These are phyloP conservation scores for Syzygium aqueum DNA, from an alignment of 345 rosid species.

Conservation along the genomic window DNA sequence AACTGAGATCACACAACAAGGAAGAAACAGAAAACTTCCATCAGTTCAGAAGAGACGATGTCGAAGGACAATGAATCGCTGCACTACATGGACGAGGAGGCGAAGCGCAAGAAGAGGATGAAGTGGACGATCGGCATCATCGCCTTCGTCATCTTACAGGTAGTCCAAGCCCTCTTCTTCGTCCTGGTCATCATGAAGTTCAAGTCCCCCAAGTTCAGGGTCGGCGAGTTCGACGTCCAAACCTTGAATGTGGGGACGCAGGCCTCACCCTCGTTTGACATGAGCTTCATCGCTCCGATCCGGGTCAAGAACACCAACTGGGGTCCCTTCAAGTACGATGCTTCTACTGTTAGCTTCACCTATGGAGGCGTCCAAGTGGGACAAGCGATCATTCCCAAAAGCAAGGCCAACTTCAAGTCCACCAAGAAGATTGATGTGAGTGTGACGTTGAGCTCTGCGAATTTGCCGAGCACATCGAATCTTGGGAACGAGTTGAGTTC, in stretches of 20 bases:
- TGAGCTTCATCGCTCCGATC: not conserved
- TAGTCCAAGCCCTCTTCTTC: conserved; percentile 4
- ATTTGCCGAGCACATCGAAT: not conserved
- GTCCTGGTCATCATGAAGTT: conserved; percentile 5
- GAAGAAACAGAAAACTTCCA: not conserved
- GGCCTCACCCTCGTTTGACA: not conserved
- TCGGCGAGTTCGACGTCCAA: not conserved
- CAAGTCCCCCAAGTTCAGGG: conserved; percentile 14
- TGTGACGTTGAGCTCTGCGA: not conserved
- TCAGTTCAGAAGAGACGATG: not conserved
- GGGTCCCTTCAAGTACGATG: conserved; percentile 7
- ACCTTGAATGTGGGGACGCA: not conserved
- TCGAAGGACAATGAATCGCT: not conserved
- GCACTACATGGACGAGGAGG: not conserved
- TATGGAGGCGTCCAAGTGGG: conserved; percentile 6
- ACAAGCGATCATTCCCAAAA: not conserved
- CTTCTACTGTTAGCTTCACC: not conserved
- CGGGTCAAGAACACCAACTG: conserved; percentile 10
- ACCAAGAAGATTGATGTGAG: not conserved
- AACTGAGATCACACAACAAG: not conserved
- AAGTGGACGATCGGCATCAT: conserved; percentile 6
- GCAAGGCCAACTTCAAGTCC: conserved; percentile 4
- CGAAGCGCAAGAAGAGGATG: conserved; percentile 6
- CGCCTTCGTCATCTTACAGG: conserved; percentile 16
- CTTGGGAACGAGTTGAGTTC: not conserved